Evolutionary conservation across 768 basidiomycete species (phyloP), one percentile per base, ranked within the genome.

Genomic region (Termitomyces sp.): DNA sequence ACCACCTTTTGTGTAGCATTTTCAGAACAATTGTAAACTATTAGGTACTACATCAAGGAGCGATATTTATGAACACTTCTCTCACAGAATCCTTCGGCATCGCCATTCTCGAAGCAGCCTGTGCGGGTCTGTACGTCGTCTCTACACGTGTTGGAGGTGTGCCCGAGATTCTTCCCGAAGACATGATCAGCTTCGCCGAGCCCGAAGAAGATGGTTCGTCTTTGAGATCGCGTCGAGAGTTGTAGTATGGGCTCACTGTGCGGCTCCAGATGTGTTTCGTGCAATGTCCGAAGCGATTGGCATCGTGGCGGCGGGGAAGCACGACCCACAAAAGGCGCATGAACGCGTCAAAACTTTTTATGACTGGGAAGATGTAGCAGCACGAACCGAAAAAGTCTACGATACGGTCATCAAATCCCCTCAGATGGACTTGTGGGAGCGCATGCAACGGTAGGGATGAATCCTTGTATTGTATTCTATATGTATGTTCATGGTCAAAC

Each of bases 11-110:
- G 21, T 15, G 30, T 34, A 43, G 24, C 21, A n/a, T 22, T 14
- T 14, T 28, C 57, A 17, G 54, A 32, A 38, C 42, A 17, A 17
- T 34, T 50, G 43, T 43, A 17, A 26, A 21, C 19, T 12, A 40
- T 15, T 60, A 94, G 92, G 85, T 97, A n/a, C 79, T 99, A 11
- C 76, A 77, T 7, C 84, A 84, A 42, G 97, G 95, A 1, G 79
- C 90, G 12, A 94, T 99, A 57, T 99, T 88, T 71, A 77, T 99
- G 75, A 97, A 95, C 65, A 95, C 97, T 0, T 95, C 93, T 0
- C 78, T 98, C 24, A 98, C 96, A 1, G 97, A 98, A 67, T 83
- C 97, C 0, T 99, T 98, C 61, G 96, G 97, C 0, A 98, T 96
- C 60, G 91, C 90, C n/a, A 94, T 96, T 60, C 80, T 99, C 42